Evolutionary conservation across 805 yeast species (phyloP).

Genomic region (Yamadazyma sp.): DNA sequence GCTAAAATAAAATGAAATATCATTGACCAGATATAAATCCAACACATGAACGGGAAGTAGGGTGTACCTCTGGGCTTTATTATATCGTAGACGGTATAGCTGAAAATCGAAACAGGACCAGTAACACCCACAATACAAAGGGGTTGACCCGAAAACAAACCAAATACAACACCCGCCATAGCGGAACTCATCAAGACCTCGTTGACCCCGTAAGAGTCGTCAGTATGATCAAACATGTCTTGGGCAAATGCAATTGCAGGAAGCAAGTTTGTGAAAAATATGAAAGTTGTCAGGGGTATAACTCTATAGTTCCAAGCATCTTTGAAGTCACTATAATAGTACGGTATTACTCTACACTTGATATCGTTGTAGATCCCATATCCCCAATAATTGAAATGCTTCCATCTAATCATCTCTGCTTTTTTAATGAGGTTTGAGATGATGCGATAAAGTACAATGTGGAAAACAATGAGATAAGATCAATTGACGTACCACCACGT

Average conservation of each 20-base stretch:
- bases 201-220: conserved; percentile 85
- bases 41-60: conserved; percentile 90
- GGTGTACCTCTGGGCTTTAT: conserved; percentile 51
- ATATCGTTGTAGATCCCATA: conserved; percentile 56
- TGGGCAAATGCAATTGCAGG: conserved; percentile 97
- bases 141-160: conserved; percentile 85
- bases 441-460: too few relatives aligned
- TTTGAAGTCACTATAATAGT: conserved; percentile 70
- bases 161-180: conserved; percentile 85
- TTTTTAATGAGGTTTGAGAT: too few relatives aligned
- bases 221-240: conserved; percentile 92
- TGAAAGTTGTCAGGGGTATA: conserved; percentile 76
- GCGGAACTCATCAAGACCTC: conserved; percentile 84
- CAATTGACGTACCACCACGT: too few relatives aligned
- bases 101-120: conserved; percentile 91
- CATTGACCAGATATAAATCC: conserved; percentile 93
- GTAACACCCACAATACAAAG: conserved; percentile 95
- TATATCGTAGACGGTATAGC: conserved; percentile 81
- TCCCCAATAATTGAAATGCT: conserved; percentile 26
- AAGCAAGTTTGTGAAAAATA: conserved; percentile 83
- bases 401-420: conserved; percentile 10
- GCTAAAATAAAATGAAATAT: conserved; percentile 75
- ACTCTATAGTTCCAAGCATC: conserved; percentile 88
- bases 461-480: too few relatives aligned
- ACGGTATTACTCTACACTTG: conserved; percentile 50